Conservation (phyloP, 495 filamentous ascomycete genomes). For the Geoglossum glabrum region DNA sequence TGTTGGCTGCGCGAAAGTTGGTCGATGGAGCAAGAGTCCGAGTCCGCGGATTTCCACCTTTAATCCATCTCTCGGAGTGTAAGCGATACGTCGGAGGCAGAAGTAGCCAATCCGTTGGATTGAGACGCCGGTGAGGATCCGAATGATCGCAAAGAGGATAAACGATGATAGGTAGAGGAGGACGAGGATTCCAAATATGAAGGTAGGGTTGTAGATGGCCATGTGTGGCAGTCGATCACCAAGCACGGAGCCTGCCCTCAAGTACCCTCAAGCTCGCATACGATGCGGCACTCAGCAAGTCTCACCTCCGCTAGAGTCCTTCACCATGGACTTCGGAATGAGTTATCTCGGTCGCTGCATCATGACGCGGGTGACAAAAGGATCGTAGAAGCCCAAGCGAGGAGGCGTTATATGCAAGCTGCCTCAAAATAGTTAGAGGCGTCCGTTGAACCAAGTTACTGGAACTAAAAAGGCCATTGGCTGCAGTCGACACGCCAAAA, state of each 20-base stretch:
- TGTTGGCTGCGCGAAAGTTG: slow-evolving; percentile 90
- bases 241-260: background rate
- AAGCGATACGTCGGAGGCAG: slow-evolving; percentile 73
- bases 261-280: background rate
- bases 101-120: slow-evolving; percentile 90
- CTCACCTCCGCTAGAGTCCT: background rate
- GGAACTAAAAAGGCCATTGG: background rate
- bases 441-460: background rate
- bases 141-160: slow-evolving; percentile 78
- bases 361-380: background rate
- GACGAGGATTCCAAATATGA: slow-evolving; percentile 63
- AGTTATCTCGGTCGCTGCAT: background rate
- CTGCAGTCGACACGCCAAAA: background rate
- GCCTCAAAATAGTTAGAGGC: background rate
- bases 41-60: slow-evolving; percentile 78
- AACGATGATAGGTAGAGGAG: slow-evolving; percentile 82
- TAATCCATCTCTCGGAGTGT: slow-evolving; percentile 67
- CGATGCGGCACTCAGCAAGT: background rate
- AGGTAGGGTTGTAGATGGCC: slow-evolving; percentile 4
- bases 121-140: slow-evolving; percentile 81
- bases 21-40: slow-evolving; percentile 70
- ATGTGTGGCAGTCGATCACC: background rate
- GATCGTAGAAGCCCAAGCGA: background rate
- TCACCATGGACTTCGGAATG: background rate
- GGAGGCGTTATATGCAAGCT: background rate